Evolutionary conservation across 2,329 filamentous ascomycete genomes (phyloP).

Genomic region (Pseudovirgaria hyperparasitica): DNA sequence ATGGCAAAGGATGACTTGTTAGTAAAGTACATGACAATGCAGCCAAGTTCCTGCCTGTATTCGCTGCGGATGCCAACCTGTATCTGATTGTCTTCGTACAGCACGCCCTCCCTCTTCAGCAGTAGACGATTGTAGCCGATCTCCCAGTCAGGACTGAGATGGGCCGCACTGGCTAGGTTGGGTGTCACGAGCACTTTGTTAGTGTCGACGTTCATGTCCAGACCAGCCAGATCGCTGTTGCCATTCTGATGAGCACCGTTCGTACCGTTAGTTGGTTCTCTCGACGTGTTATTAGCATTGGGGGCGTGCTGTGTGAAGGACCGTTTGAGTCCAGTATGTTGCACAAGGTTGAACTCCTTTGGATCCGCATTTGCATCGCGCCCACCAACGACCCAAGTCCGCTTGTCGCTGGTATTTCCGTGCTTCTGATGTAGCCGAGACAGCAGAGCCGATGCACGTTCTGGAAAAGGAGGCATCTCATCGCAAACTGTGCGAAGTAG

Average conservation of each 20-base stretch:
- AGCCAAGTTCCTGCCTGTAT: constrained; percentile 90
- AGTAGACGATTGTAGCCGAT: constrained; percentile 74
- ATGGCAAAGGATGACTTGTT: constrained; percentile 84
- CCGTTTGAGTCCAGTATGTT: constrained; percentile 72
- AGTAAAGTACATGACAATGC: constrained; percentile 87
- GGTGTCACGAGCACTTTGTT: constrained; percentile 50
- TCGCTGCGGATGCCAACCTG: constrained; percentile 88
- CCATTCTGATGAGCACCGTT: constrained; percentile 38
- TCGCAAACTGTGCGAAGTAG: constrained; percentile 88
- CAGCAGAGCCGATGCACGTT: constrained; percentile 80
- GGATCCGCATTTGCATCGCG: constrained; percentile 83
- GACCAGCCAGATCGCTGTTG: constrained; percentile 54
- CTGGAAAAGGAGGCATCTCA: constrained; percentile 97
- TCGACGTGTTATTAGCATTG: constrained; percentile 18
- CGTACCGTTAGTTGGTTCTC: constrained; percentile 20
- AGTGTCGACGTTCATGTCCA: constrained; percentile 59
- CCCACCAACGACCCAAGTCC: constrained; percentile 95
- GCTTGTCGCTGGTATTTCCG: constrained; percentile 81
- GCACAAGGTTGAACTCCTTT: constrained; percentile 66
- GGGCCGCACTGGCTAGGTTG: constrained; percentile 83
- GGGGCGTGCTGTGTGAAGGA: constrained; percentile 54
- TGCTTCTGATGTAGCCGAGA: constrained; percentile 92
- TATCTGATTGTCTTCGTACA: constrained; percentile 91
- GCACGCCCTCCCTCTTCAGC: constrained; percentile 67
- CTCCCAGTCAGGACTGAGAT: constrained; percentile 92